These are phyloP conservation scores for Nissolia schottii DNA, from an alignment of 306 rosid species.

Conservation along the genomic window DNA sequence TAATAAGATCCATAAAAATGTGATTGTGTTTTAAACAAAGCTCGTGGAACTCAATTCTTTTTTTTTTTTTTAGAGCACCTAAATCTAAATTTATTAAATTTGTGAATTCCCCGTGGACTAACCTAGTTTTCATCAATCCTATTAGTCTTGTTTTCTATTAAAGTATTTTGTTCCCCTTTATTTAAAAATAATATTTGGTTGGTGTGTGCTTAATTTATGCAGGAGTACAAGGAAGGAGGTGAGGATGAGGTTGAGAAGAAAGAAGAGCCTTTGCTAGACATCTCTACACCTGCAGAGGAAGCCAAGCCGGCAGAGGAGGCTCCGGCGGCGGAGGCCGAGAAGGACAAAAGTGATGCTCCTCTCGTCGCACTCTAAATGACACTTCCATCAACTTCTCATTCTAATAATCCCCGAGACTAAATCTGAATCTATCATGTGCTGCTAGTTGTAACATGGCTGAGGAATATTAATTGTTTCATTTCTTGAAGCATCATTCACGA, in stretches of 20 bases:
- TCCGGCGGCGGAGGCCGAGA: slow-evolving; percentile 11
- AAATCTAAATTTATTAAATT: too few relatives aligned
- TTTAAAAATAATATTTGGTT: background rate
- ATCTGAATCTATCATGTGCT: background rate
- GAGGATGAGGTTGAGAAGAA: slow-evolving; percentile 33
- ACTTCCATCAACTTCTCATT: background rate
- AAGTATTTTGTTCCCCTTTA: too few relatives aligned
- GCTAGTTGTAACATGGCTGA: background rate
- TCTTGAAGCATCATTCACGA: slow-evolving; percentile 1
- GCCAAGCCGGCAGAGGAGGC: slow-evolving; percentile 17
- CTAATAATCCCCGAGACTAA: background rate
- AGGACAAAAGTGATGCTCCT: slow-evolving; percentile 2
- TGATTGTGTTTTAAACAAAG: too few relatives aligned
- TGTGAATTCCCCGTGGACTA: too few relatives aligned
- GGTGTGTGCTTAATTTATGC: background rate
- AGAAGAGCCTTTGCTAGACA: slow-evolving; percentile 40
- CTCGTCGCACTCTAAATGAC: slow-evolving; percentile 9
- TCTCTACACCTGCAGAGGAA: slow-evolving; percentile 32
- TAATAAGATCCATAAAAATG: too few relatives aligned
- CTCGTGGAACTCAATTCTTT: too few relatives aligned
- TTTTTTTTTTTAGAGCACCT: too few relatives aligned
- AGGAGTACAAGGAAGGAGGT: slow-evolving; percentile 31
- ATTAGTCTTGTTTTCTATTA: too few relatives aligned
- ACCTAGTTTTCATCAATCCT: too few relatives aligned
- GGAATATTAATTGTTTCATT: background rate